Evolutionary conservation across 2,329 filamentous ascomycete genomes (phyloP), one percentile per base, ranked within the genome.

Genomic region (Ambrosiella cleistominuta): DNA sequence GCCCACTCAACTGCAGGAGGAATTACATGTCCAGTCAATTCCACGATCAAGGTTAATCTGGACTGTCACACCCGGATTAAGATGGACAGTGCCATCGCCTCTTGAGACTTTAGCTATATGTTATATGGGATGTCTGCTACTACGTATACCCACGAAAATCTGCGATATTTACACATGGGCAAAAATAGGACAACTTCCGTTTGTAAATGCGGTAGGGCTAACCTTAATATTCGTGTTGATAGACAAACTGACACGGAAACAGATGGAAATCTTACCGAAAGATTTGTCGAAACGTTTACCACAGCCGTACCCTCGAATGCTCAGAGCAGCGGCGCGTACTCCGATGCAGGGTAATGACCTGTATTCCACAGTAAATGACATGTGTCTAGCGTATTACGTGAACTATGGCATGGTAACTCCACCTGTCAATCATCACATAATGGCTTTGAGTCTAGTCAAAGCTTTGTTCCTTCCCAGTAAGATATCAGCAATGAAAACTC

Each of bases 91-190:
- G 64, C 89, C 90, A 1, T 80, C 73, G 56, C 71, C 94, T 40
- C 71, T 86, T 47, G 90, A 95, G 63, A 85, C 84, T 0, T 69
- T 97, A 56, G 82, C 76, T 1, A 68, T 95, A 9, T 89, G 86
- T 66, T 96, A 96, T 70, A 69, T 96, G 39, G 90, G 81, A 1
- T 81, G 81, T 42, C 65, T 93, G 51, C 72, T 95, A 35, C 73
- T 95, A 63, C 81, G 85, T 58, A 74, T 93, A 58, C 88, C 90
- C 0, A 75, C 87, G n/a, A 81, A 82, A 19, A 72, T 91, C 7
- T 83, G 81, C 9, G 86, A 94, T 62, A 69, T 97, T 11, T 76
- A 76, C 57, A 72, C 73, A 50, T 95, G 86, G 82, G 80, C 79
- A 13, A 78, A 76, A 53, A 72, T 72, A 59, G 82, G 83, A 52